Conservation (phyloP, 768 basidiomycete genomes). For the Tulasnella calospora region DNA sequence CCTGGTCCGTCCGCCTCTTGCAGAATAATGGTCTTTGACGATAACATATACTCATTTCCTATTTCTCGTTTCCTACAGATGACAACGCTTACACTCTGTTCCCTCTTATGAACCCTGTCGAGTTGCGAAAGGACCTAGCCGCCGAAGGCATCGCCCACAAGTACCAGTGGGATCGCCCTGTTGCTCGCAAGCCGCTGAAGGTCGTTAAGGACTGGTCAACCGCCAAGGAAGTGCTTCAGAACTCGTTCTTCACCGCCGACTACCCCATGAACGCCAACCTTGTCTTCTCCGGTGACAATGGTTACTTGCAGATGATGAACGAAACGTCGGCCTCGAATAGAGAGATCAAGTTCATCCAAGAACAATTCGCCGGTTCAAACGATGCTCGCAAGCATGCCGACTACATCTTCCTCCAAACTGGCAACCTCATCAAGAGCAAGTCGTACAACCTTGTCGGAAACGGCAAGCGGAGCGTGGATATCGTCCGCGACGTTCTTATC, state of each 20-base stretch:
- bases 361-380: not conserved
- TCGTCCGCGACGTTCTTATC: slow-evolving; percentile 65
- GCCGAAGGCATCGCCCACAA: slow-evolving; percentile 39
- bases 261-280: not conserved
- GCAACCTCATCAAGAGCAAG: slow-evolving; percentile 49
- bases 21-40: not conserved
- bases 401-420: slow-evolving; percentile 44
- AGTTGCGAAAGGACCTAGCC: slow-evolving; percentile 43
- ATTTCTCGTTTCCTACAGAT: not conserved
- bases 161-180: slow-evolving; percentile 56
- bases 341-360: not conserved
- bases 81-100: slow-evolving; percentile 42
- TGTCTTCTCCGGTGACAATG: slow-evolving; percentile 1
- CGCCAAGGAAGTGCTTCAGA: slow-evolving; percentile 6
- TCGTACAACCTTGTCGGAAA: slow-evolving; percentile 56
- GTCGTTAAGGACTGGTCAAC: not conserved
- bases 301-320: slow-evolving; percentile 10
- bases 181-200: not conserved
- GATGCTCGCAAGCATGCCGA: slow-evolving; percentile 26
- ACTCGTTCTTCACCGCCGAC: slow-evolving; percentile 18
- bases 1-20: slow-evolving; percentile 44
- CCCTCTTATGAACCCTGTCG: slow-evolving; percentile 64
- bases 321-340: not conserved
- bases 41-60: not conserved
- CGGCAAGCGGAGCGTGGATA: slow-evolving; percentile 52